Evolutionary conservation across 306 rosid genomes (phyloP).

Genomic region (Malus sieversii): DNA sequence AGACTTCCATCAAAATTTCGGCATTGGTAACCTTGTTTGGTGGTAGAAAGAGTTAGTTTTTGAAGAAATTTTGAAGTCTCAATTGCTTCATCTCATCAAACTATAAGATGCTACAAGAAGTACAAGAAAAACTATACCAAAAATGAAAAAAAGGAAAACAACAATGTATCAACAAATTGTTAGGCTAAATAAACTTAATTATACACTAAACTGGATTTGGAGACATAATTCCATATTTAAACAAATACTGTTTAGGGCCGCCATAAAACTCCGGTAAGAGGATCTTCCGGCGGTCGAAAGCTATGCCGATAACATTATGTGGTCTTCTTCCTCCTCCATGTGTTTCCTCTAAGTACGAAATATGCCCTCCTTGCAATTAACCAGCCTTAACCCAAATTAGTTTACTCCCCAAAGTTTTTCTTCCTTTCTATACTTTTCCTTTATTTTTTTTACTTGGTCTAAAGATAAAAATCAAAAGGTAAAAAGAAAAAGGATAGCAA

Average conservation of each 20-base stretch:
- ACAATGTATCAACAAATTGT: background rate
- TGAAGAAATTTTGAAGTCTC: background rate
- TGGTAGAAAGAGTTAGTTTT: background rate
- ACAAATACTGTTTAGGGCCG: background rate
- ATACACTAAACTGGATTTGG: background rate
- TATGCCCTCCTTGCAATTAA: background rate
- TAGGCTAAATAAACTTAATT: background rate
- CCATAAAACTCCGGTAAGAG: background rate
- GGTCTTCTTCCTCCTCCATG: background rate
- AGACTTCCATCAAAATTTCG: background rate
- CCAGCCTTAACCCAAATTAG: slow-evolving; percentile 1
- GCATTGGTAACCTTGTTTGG: background rate
- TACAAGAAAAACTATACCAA: background rate
- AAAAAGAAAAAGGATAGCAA: background rate
- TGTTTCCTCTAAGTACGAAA: background rate
- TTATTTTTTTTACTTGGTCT: background rate
- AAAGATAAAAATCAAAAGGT: background rate
- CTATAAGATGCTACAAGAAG: background rate
- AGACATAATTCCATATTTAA: background rate
- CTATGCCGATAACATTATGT: background rate
- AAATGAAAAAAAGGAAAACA: background rate
- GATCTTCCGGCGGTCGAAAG: background rate
- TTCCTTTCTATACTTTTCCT: background rate
- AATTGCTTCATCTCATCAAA: background rate
- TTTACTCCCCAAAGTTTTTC: background rate